Evolutionary conservation across 2,329 filamentous ascomycete species (phyloP).

Genomic region (Cadophora gregata): DNA sequence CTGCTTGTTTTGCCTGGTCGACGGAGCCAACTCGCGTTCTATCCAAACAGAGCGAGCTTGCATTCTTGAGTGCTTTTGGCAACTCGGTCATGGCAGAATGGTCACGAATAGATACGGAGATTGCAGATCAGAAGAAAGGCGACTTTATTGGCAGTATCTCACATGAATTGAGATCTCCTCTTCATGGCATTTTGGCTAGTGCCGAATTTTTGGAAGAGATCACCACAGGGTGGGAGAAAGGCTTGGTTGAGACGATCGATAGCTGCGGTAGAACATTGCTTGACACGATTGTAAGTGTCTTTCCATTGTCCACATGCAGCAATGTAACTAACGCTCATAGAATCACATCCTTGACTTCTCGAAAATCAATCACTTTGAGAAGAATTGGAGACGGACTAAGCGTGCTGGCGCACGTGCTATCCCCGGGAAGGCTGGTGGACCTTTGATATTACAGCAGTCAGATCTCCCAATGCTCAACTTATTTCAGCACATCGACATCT

Average conservation of each 20-base stretch:
- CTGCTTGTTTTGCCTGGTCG: conserved; percentile 55
- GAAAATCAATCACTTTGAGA: conserved; percentile 46
- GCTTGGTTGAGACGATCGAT: conserved; percentile 46
- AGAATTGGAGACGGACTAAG: conserved; percentile 42
- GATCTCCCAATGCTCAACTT: conserved; percentile 45
- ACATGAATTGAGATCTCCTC: conserved; percentile 61
- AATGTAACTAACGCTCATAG: conserved; percentile 26
- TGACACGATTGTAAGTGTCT: conserved; percentile 45
- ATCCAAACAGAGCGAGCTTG: conserved; percentile 47
- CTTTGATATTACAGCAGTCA: conserved; percentile 36
- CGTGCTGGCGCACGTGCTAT: conserved; percentile 23
- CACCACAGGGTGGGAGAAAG: conserved; percentile 40
- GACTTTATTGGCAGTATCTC: conserved; percentile 66
- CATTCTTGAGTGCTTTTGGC: conserved; percentile 50
- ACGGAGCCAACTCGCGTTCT: conserved; percentile 45
- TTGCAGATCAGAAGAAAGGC: conserved; percentile 58
- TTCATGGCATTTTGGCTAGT: conserved; percentile 62
- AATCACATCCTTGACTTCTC: conserved; percentile 52
- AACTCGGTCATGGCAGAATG: conserved; percentile 62
- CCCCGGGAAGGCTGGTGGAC: conserved; percentile 14
- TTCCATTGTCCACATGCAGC: not conserved
- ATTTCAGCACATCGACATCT: conserved; percentile 44
- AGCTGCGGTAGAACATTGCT: conserved; percentile 48
- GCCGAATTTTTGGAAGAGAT: conserved; percentile 55
- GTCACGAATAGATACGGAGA: conserved; percentile 58